Conservation (phyloP, 2,329 filamentous ascomycete genomes). For the Aureobasidium sp. region DNA sequence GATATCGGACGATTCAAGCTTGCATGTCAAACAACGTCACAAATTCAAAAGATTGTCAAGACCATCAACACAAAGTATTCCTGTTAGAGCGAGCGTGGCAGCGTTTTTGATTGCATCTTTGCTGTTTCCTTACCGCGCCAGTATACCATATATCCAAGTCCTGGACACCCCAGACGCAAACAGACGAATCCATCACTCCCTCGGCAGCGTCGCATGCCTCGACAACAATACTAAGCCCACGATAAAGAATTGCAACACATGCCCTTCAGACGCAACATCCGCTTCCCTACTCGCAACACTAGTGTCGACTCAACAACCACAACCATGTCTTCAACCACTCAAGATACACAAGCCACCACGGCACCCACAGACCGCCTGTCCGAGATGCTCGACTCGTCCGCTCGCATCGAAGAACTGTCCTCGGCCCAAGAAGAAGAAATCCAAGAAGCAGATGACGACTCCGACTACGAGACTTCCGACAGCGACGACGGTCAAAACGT, state of each 20-base stretch:
- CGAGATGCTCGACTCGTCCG: slow-evolving; percentile 20
- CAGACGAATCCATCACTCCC: neutral
- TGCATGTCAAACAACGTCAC: neutral
- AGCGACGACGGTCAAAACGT: slow-evolving; percentile 9
- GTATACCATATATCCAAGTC: neutral
- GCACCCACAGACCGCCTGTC: slow-evolving; percentile 21
- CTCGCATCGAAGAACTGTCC: slow-evolving; percentile 27
- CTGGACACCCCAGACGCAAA: neutral
- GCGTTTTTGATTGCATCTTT: neutral
- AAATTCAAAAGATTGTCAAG: neutral
- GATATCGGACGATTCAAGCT: neutral
- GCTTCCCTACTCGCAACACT: slow-evolving; percentile 9
- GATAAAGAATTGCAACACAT: neutral
- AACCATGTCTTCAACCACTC: neutral
- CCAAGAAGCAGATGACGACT: slow-evolving; percentile 18
- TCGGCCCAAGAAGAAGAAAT: slow-evolving; percentile 22
- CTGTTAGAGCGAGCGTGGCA: neutral
- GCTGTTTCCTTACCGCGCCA: neutral
- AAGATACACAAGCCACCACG: neutral
- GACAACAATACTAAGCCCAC: slow-evolving; percentile 17
- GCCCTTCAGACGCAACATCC: neutral
- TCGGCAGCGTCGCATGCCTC: slow-evolving; percentile 11
- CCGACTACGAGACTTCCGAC: neutral
- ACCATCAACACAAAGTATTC: neutral
- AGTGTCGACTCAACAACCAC: neutral